Evolutionary conservation across 805 yeast species (phyloP).

Genomic region (Kazachstania psychrophila): DNA sequence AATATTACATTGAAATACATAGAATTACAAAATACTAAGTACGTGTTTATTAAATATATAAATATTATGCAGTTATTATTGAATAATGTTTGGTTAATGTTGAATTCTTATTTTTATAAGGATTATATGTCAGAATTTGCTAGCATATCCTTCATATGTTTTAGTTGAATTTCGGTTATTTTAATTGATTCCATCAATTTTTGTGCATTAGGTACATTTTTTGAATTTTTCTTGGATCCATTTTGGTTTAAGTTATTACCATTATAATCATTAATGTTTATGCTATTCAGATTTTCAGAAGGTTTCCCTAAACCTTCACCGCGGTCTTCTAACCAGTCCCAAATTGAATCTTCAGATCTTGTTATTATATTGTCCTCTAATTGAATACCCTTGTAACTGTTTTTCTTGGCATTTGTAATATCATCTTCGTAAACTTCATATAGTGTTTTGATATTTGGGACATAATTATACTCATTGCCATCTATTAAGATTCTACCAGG

Average conservation of each 20-base stretch:
- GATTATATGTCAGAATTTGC: constrained; percentile 4
- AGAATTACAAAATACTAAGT: too few relatives aligned
- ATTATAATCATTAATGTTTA: too few relatives aligned
- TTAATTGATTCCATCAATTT: constrained; percentile 22
- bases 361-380: constrained; percentile 24
- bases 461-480: constrained; percentile 32
- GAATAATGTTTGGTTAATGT: neutral
- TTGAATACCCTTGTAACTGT: constrained; percentile 4
- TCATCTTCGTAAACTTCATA: constrained; percentile 28
- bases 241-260: too few relatives aligned
- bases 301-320: constrained; percentile 9
- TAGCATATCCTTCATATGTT: constrained; percentile 19
- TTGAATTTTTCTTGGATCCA: neutral
- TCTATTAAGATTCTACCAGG: constrained; percentile 29
- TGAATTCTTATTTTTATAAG: constrained; percentile 1
- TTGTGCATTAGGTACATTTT: neutral
- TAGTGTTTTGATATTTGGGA: constrained; percentile 35
- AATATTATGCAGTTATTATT: too few relatives aligned
- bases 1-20: too few relatives aligned
- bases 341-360: constrained; percentile 51
- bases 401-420: constrained; percentile 10
- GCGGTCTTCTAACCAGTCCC: constrained; percentile 62
- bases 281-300: too few relatives aligned
- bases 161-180: constrained; percentile 24
- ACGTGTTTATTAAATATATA: too few relatives aligned